Evolutionary conservation across 1,284 basidiomycete species (phyloP).

Genomic region (Heterobasidion irregulare): DNA sequence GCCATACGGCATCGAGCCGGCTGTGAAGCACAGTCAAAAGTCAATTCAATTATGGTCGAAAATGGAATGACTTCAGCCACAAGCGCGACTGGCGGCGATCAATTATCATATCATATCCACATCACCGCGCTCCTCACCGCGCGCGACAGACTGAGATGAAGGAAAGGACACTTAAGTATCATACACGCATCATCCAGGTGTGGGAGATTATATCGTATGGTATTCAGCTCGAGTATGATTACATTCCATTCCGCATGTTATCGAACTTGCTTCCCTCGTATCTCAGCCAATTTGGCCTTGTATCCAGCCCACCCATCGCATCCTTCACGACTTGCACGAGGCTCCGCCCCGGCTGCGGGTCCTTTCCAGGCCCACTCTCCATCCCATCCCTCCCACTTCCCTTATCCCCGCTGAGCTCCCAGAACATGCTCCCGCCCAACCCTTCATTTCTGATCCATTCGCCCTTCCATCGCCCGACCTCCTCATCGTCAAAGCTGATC

Average conservation of each 20-base stretch:
- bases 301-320: conserved; percentile 66
- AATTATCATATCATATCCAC: no score
- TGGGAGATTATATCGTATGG: no score
- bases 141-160: no score
- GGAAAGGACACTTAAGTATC: no score
- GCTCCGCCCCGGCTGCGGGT: conserved; percentile 49
- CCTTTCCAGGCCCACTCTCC: conserved; percentile 62
- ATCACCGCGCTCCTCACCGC: no score
- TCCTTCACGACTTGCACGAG: conserved; percentile 64
- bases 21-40: no score
- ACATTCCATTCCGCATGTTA: conserved; percentile 68
- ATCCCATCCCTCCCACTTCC: conserved; percentile 53
- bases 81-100: no score
- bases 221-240: not conserved
- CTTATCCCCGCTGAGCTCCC: conserved; percentile 82
- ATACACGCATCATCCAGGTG: no score
- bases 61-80: no score
- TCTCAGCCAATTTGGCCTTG: conserved; percentile 58
- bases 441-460: conserved; percentile 65
- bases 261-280: conserved; percentile 71
- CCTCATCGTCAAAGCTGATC: conserved; percentile 74
- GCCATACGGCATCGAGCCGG: no score
- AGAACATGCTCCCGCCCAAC: conserved; percentile 79
- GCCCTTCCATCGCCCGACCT: conserved; percentile 63
- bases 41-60: no score